Conservation (phyloP, 345 rosid species). For the Brassica juncea region DNA sequence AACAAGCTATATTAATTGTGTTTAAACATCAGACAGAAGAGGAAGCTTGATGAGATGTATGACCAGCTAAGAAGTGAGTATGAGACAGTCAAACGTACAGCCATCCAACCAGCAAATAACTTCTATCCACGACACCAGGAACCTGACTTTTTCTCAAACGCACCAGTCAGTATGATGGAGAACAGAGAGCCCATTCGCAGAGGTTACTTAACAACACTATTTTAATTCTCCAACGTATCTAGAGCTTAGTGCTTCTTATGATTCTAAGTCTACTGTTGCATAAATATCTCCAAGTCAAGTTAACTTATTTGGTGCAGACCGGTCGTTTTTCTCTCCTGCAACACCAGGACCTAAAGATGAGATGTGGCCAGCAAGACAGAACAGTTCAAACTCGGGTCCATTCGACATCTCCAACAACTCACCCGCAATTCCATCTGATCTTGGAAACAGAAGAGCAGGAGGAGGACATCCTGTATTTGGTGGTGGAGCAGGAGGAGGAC, state of each 20-base stretch:
- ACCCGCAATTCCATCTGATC: slow-evolving; percentile 60
- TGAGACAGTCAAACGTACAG: slow-evolving; percentile 73
- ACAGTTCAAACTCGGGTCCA: slow-evolving; percentile 69
- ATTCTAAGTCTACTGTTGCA: slow-evolving; percentile 33
- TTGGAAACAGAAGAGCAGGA: slow-evolving; percentile 59
- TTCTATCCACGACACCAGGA: slow-evolving; percentile 68
- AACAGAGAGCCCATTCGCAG: slow-evolving; percentile 59
- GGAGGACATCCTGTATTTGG: slow-evolving; percentile 48
- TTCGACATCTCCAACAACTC: slow-evolving; percentile 67
- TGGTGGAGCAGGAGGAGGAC: slow-evolving; percentile 27
- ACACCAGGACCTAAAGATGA: slow-evolving; percentile 97
- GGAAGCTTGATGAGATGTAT: slow-evolving; percentile 97
- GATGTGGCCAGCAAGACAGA: slow-evolving; percentile 86
- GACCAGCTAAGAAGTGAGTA: slow-evolving; percentile 82
- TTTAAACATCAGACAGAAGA: slow-evolving; percentile 72
- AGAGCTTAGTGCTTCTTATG: slow-evolving; percentile 18
- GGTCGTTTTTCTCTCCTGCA: slow-evolving; percentile 76
- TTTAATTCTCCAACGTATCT: slow-evolving; percentile 10
- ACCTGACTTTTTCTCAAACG: slow-evolving; percentile 68
- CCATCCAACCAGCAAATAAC: slow-evolving; percentile 73
- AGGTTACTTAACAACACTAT: slow-evolving; percentile 54
- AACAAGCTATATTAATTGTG: slow-evolving; percentile 3
- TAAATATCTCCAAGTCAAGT: slow-evolving; percentile 54
- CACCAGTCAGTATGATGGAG: slow-evolving; percentile 60
- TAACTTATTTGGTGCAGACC: slow-evolving; percentile 88